Base-by-base conservation (phyloP, 345 rosid genomes). In the Populus ilicifolia region DNA sequence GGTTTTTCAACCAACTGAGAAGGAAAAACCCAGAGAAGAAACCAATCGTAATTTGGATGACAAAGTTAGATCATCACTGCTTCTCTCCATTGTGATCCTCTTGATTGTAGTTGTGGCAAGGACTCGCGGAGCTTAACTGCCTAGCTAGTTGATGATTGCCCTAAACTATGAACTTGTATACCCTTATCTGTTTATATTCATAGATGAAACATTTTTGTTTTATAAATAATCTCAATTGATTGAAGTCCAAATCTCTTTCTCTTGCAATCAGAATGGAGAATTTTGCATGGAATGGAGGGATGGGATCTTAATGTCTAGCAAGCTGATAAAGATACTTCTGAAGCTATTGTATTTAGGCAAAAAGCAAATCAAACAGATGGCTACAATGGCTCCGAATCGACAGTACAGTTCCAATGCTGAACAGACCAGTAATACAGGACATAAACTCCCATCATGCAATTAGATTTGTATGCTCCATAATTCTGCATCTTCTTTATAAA, bases 51-150 rank as follows among this genome's bases (percentile, higher is more conserved):
- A 75, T 5, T 7, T 81, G 29, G 81, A 85, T 0, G 88, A 87
- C 9, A 81, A 69, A 69, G 71, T 84, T 36, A 44, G 70, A 39
- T 89, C 89, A 2, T 87, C 92, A 0, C 66, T 87, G 64, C 56
- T 89, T 61, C 87, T 87, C 29, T 81, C 92, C 0, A 68, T 89
- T 41, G 80, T 83, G 27, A 85, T 86, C 43, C 78, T 89, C 72
- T 63, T 87, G 73, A 72, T 89, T 27, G 88, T 87, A 13, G 79
- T 89, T 20, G 69, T 86, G 76, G 82, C 87, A 36, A 77, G 80
- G 52, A 2, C 30, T 71, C 70, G 9, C 36, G 2, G 13, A 21
- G 35, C 63, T 27, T 70, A 43, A 67, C 25, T 5, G 18, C 52
- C 54, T 16, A 48, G 20, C 16, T 33, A 33, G 36, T 33, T 33